Percentiles rank a stretch among this genome's conserved stretches.
Evolutionary conservation across 352 stramenopile genomes (phyloP).

Genomic region (Elongisporangium senticosum): DNA sequence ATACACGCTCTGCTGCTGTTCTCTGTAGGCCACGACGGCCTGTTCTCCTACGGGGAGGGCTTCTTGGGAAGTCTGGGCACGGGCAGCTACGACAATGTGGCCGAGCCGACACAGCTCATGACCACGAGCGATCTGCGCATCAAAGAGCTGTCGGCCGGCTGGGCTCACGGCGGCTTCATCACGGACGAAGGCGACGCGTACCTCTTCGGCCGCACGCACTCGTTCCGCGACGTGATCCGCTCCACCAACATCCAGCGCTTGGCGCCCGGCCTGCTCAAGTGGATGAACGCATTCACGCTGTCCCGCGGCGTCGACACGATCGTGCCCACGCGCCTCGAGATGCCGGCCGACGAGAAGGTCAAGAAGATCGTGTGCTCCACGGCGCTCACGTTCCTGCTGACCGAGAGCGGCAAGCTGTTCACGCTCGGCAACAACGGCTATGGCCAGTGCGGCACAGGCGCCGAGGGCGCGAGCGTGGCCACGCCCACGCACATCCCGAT

Average conservation of each 20-base stretch:
- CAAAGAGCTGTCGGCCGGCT: constrained; percentile 66
- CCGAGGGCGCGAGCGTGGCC: constrained; percentile 56
- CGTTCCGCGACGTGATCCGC: constrained; percentile 80
- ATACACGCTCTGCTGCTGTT: neutral
- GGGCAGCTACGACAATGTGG: constrained; percentile 53
- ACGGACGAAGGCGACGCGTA: constrained; percentile 62
- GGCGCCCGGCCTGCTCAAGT: constrained; percentile 56
- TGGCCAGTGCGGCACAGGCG: constrained; percentile 69
- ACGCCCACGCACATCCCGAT: constrained; percentile 50
- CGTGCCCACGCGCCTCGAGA: constrained; percentile 39
- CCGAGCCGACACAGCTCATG: constrained; percentile 32
- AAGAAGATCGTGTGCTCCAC: constrained; percentile 81
- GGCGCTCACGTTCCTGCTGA: constrained; percentile 71
- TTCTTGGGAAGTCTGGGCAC: constrained; percentile 73
- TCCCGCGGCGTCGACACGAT: constrained; percentile 60
- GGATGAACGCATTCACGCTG: constrained; percentile 72
- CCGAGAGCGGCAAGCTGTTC: constrained; percentile 75
- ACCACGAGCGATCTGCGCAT: constrained; percentile 40
- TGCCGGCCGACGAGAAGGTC: constrained; percentile 54
- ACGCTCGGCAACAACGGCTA: constrained; percentile 74
- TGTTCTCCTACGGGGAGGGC: constrained; percentile 77
- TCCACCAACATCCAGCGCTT: constrained; percentile 82
- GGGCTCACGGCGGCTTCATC: constrained; percentile 73
- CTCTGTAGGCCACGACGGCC: constrained; percentile 3
- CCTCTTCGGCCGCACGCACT: constrained; percentile 74